These are phyloP conservation scores for Exserohilum rostratum DNA, from an alignment of 2,329 filamentous ascomycete genomes.

Conservation along the genomic window DNA sequence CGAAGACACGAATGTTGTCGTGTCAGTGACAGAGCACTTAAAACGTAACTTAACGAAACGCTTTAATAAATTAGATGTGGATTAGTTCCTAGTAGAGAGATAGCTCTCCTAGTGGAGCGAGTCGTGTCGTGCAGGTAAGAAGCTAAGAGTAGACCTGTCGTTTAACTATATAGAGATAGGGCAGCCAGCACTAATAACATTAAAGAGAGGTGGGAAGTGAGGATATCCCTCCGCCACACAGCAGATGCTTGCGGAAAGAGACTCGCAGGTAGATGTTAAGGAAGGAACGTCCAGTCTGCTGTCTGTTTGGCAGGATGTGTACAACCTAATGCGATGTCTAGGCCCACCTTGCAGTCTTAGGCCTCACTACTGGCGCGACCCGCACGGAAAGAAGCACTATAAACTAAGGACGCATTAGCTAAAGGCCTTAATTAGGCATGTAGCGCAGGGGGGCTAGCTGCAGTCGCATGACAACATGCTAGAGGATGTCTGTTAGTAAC, in stretches of 20 bases:
- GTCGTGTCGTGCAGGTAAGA: conserved; percentile 31
- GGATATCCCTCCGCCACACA: conserved; percentile 20
- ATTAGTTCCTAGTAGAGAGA: conserved; percentile 38
- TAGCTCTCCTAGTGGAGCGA: conserved; percentile 27
- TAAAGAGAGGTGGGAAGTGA: conserved; percentile 5
- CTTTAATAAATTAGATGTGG: conserved; percentile 35
- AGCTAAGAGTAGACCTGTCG: conserved; percentile 35
- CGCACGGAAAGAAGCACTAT: conserved; percentile 43
- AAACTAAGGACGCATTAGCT: conserved; percentile 39
- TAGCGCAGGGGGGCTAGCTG: conserved; percentile 30
- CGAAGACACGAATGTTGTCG: conserved; percentile 25
- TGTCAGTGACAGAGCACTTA: conserved; percentile 30
- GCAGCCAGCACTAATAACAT: background rate
- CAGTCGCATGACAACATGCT: conserved; percentile 39
- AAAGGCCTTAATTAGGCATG: conserved; percentile 35
- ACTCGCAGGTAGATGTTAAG: conserved; percentile 14
- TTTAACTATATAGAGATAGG: conserved; percentile 40
- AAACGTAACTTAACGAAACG: conserved; percentile 38
- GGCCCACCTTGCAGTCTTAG: conserved; percentile 33
- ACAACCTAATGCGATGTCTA: conserved; percentile 40
- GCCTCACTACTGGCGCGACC: conserved; percentile 45
- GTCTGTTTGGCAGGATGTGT: conserved; percentile 40
- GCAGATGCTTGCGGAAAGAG: conserved; percentile 34
- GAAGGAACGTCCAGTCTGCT: conserved; percentile 20
- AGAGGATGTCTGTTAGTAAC: conserved; percentile 37